Base-by-base conservation (phyloP, 1,139 yeast species). In the Blastobotrys serpentis region DNA sequence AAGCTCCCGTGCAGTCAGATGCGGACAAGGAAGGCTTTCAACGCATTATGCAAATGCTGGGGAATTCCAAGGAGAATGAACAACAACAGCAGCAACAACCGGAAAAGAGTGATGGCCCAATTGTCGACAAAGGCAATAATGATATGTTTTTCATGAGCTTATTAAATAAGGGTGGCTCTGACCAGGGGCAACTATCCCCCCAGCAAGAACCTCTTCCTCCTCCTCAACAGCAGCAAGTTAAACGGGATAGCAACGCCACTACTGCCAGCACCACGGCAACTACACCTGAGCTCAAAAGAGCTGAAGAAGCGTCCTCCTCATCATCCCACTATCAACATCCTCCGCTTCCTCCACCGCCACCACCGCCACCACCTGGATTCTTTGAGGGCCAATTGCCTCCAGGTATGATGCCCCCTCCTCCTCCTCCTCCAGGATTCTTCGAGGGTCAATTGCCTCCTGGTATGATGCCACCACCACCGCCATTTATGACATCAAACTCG, bases 11-110 rank as follows among this genome's bases (percentile, higher is more conserved):
- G 1, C 13, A 36, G n/a, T 46, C 49, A 21, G 61, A 52, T 37
- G 60, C 58, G n/a, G 69, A 64, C 49, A 59, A 54, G 49, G 61
- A 59, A 39, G 70, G 70, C 14, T 64, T 63, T 50, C 57, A 56
- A 49, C 56, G 69, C n/a, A 64, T 66, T 25, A 60, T 66, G 65
- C 62, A 62, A 1, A 62, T 64, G 60, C 61, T 67, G 21, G 68
- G 45, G 26, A 34, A 39, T 14, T 38, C 49, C 1, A 32, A 46
- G 17, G 17, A 32, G 47, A 32, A 37, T 21, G 44, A 26, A 14
- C 46, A 41, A 3, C 38, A 19, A 18, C 44, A 13, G 34, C 36
- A 8, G 42, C 44, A 1, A 29, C 41, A 22, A 23, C 43, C 17
- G 17, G n/a, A n/a, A n/a, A n/a, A n/a, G n/a, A n/a, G 17, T 32